phyloP scores from a whole-genome alignment of 306 rosid species.

The Calophaca sinica region DNA sequence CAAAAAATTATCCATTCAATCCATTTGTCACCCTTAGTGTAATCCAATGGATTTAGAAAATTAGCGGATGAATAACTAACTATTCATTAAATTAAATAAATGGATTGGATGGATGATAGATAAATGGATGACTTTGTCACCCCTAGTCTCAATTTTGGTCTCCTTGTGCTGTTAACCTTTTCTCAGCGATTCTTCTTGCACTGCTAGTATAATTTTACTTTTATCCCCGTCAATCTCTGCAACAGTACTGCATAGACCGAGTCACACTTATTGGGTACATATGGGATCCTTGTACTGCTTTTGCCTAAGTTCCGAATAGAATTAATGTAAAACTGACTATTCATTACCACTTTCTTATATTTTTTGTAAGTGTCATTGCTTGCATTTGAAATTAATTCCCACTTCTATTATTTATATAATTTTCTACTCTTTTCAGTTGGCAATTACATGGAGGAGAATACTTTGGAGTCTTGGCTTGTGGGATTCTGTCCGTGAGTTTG shows the following conservation, averaged over 20 bases:
- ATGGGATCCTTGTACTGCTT: not conserved
- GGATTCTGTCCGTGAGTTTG: conserved; percentile 95
- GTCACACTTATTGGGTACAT: not conserved
- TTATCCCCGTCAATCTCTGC: not conserved
- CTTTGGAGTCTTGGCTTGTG: conserved; percentile 76
- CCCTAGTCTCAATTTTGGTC: too few species aligned
- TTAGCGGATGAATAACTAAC: too few species aligned
- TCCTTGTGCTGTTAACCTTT: too few species aligned
- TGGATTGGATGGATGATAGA: too few species aligned
- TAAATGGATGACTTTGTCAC: too few species aligned
- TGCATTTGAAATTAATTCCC: conserved; percentile 21
- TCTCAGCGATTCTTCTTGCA: not conserved
- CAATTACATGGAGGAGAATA: conserved; percentile 80
- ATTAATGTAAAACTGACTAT: not conserved
- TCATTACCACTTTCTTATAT: not conserved
- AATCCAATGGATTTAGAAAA: too few species aligned
- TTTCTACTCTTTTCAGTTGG: conserved; percentile 64
- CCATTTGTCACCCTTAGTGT: too few species aligned
- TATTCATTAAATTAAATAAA: too few species aligned
- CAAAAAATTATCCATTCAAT: too few species aligned
- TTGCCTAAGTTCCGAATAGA: not conserved
- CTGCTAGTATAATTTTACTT: not conserved
- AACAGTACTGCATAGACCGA: conserved; percentile 5
- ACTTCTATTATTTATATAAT: conserved; percentile 9
- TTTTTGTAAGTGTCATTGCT: not conserved